Base-by-base conservation (phyloP, 1,284 basidiomycete genomes). In the Mixia osmundae region DNA sequence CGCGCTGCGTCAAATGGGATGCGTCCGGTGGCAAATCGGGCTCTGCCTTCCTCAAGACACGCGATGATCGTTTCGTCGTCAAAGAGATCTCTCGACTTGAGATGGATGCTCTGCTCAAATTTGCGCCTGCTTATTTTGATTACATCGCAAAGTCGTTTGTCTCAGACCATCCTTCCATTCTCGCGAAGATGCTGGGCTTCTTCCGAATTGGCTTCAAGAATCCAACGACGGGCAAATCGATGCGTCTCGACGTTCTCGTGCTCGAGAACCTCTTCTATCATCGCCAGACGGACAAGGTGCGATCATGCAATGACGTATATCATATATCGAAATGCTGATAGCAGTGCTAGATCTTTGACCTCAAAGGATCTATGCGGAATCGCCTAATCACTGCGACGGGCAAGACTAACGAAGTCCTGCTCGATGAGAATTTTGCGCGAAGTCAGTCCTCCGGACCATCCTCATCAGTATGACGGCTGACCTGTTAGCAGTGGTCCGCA, bases 251-350 rank as follows among this genome's bases (percentile, higher is more conserved):
- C 52, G 64, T 95, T 19, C 62, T 95, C 29, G 82, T 97, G 37
- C 95, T 95, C 82, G 60, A 99, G 57, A 97, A 97, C 50, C 64
- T 97, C 10, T 89, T 94, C 54, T 89, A 91, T 54, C 78, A 85
- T 45, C 70, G 79, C 40, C 67, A 72, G 6, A 85, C 89, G 49
- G 69, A 74, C 8, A 82, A 75, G 63, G 80, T 77, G 49, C 18
- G 51, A 40, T 5, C 14, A 10, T n/a, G n/a, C n/a, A n/a, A n/a
- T n/a, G n/a, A n/a, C n/a, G n/a, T n/a, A n/a, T n/a, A 16, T 37
- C 6, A 7, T 26, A 8, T 3, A 21, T 28, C 23, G 12, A 21
- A 10, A 30, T 20, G 19, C 4, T 21, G 15, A 14, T 25, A 9
- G 6, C 10, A 16, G 4, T 4, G 6, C 15, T 45, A 85, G 76